Evolutionary conservation across 2,329 filamentous ascomycete species (phyloP).

Genomic region (Tolypocladium sp.): DNA sequence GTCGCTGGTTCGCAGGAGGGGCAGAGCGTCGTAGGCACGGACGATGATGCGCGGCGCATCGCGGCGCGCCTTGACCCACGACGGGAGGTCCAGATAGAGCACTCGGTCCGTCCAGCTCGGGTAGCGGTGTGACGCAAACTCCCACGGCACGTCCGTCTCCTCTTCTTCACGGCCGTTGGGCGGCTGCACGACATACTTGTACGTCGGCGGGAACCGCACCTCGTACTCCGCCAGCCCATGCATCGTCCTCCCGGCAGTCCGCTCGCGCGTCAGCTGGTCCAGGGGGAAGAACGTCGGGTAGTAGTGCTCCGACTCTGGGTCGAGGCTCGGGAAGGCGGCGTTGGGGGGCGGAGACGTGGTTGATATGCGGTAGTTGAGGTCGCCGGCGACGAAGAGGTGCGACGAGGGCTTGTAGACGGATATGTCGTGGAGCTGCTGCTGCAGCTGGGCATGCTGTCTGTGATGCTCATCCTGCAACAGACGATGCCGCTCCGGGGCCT

Average conservation of each 20-base stretch:
- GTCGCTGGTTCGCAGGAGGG: conserved; percentile 74
- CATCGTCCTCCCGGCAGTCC: conserved; percentile 56
- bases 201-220: conserved; percentile 80
- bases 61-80: conserved; percentile 32
- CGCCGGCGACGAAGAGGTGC: conserved; percentile 79
- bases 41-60: conserved; percentile 33
- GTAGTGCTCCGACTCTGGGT: conserved; percentile 47
- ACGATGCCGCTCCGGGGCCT: conserved; percentile 16
- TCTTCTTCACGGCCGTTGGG: conserved; percentile 18
- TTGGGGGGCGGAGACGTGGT: conserved; percentile 50
- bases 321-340: conserved; percentile 54
- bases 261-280: conserved; percentile 75
- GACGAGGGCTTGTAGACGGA: conserved; percentile 67
- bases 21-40: conserved; percentile 65
- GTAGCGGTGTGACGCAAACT: conserved; percentile 75
- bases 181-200: conserved; percentile 62
- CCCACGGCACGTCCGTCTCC: conserved; percentile 44
- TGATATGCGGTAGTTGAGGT: conserved; percentile 90
- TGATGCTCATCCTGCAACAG: conserved; percentile 25
- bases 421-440: conserved; percentile 40
- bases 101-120: conserved; percentile 93
- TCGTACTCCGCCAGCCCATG: conserved; percentile 69
- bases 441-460: conserved; percentile 24
- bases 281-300: conserved; percentile 57
- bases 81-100: conserved; percentile 59